Conservation (phyloP, 352 stramenopile species). For the Pythium brassicae region DNA sequence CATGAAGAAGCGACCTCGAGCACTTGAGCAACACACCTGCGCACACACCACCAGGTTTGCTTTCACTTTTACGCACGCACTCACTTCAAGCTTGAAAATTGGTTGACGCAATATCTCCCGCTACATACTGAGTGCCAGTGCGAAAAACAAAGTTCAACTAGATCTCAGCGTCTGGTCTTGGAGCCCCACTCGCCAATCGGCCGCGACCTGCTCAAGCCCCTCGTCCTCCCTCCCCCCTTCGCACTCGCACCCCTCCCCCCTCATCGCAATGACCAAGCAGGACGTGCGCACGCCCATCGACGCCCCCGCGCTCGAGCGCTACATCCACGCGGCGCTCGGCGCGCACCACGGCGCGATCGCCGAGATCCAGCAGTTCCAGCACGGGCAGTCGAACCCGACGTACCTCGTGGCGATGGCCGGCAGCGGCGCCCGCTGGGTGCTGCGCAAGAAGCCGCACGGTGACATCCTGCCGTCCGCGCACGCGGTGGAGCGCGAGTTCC, state of each 20-base stretch:
- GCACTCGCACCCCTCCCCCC: background rate
- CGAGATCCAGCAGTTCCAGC: slow-evolving; percentile 74
- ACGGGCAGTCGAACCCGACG: slow-evolving; percentile 87
- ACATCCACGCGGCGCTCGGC: slow-evolving; percentile 46
- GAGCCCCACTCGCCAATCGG: slow-evolving; percentile 1
- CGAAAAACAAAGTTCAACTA: background rate
- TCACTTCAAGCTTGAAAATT: background rate
- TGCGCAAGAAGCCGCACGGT: slow-evolving; percentile 82
- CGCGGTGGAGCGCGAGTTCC: slow-evolving; percentile 77
- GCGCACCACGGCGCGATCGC: slow-evolving; percentile 45
- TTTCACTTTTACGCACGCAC: no score
- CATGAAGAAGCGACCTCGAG: no score
- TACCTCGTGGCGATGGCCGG: slow-evolving; percentile 68
- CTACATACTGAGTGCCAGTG: background rate
- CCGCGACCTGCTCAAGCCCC: background rate
- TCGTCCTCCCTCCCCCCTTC: background rate
- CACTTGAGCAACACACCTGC: no score
- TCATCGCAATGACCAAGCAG: slow-evolving; percentile 32
- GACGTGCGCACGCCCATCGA: slow-evolving; percentile 57
- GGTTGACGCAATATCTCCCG: slow-evolving; percentile 4
- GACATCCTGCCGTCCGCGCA: slow-evolving; percentile 78
- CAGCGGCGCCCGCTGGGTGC: slow-evolving; percentile 59
- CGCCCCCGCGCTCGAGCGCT: slow-evolving; percentile 35
- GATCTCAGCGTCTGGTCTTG: no score
- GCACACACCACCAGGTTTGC: no score